Percentiles rank a stretch among this genome's conserved stretches.
Evolutionary conservation across 2,329 filamentous ascomycete genomes (phyloP).

Genomic region (Trichoderma endophyticum): DNA sequence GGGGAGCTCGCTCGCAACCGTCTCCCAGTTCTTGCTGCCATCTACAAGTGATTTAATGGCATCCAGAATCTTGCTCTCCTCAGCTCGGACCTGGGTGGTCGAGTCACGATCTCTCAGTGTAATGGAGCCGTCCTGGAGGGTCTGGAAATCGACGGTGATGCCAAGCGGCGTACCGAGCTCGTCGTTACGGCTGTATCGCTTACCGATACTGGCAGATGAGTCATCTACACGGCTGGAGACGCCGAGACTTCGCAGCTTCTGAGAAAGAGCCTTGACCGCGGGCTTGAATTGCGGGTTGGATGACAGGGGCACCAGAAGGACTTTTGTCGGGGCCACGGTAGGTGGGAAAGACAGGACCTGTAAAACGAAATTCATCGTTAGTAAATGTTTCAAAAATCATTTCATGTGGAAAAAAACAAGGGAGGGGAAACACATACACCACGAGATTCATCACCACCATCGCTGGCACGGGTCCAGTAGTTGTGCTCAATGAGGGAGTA

Average conservation of each 20-base stretch:
- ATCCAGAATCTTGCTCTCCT: slow-evolving; percentile 72
- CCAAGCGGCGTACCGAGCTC: slow-evolving; percentile 93
- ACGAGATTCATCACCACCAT: slow-evolving; percentile 67
- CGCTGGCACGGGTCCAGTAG: slow-evolving; percentile 79
- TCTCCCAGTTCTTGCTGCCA: slow-evolving; percentile 56
- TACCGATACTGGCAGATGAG: slow-evolving; percentile 87
- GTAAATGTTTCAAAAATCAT: background rate
- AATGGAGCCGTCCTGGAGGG: slow-evolving; percentile 78
- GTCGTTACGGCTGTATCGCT: slow-evolving; percentile 91
- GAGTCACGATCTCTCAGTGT: slow-evolving; percentile 89
- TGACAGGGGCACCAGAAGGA: slow-evolving; percentile 86
- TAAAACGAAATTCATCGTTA: background rate
- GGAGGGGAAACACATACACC: slow-evolving; percentile 58
- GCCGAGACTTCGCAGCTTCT: slow-evolving; percentile 70
- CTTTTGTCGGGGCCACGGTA: slow-evolving; percentile 87
- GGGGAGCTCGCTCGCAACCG: slow-evolving; percentile 75
- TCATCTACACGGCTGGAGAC: slow-evolving; percentile 86
- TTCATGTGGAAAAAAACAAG: background rate
- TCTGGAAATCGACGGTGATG: slow-evolving; percentile 95
- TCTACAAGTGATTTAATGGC: slow-evolving; percentile 60
- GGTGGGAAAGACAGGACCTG: slow-evolving; percentile 54
- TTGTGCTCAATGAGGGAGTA: slow-evolving; percentile 92
- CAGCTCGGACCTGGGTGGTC: slow-evolving; percentile 84
- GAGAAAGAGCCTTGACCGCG: slow-evolving; percentile 68
- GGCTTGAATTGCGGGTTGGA: slow-evolving; percentile 77